Evolutionary conservation across 2,329 filamentous ascomycete species (phyloP).

Genomic region (Phoma sp.): DNA sequence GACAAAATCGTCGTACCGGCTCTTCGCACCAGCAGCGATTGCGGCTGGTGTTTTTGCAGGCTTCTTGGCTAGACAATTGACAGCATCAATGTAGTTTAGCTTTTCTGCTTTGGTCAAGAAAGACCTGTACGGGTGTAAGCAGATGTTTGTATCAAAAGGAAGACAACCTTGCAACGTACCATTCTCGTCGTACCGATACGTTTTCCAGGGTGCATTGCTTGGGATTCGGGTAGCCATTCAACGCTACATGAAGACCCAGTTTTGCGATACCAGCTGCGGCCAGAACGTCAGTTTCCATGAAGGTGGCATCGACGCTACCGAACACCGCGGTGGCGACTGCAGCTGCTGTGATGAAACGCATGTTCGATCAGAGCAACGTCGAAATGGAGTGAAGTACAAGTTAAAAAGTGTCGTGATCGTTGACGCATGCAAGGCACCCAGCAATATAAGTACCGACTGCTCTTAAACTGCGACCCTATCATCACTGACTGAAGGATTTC

Average conservation of each 20-base stretch:
- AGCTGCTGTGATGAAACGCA: not conserved
- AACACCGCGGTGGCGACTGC: not conserved
- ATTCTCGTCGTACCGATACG: conserved; percentile 52
- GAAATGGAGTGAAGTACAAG: too few relatives aligned
- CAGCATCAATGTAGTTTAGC: conserved; percentile 40
- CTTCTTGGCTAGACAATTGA: conserved; percentile 35
- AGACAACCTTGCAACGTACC: conserved; percentile 35
- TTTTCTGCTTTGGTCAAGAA: conserved; percentile 23
- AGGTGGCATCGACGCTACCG: not conserved
- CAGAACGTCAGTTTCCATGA: conserved; percentile 41
- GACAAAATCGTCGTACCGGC: conserved; percentile 43
- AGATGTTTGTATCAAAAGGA: too few relatives aligned
- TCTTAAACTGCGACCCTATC: too few relatives aligned
- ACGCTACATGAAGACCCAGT: conserved; percentile 35
- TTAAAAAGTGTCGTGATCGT: too few relatives aligned
- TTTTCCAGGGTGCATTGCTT: conserved; percentile 48
- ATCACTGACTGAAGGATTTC: too few relatives aligned
- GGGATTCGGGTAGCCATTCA: conserved; percentile 32
- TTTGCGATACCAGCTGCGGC: conserved; percentile 45
- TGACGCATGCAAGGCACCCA: too few relatives aligned
- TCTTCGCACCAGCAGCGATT: conserved; percentile 36
- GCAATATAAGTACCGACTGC: too few relatives aligned
- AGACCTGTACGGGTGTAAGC: conserved; percentile 19
- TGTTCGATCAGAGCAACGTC: too few relatives aligned
- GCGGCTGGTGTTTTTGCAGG: conserved; percentile 33